Base-by-base conservation (phyloP, 805 yeast species). In the Saccharomyces eubayanus region DNA sequence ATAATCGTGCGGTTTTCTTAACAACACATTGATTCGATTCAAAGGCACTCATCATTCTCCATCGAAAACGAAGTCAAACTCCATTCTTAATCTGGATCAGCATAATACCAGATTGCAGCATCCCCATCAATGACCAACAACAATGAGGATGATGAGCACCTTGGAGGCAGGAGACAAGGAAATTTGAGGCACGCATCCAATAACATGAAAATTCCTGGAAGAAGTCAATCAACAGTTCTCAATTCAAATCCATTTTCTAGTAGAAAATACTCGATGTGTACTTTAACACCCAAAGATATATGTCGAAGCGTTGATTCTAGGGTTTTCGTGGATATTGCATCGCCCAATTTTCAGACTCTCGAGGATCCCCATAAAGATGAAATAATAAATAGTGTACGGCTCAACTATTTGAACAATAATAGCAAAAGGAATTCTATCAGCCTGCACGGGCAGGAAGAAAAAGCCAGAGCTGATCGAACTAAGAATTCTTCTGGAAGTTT, bases 291-390 rank as follows among this genome's bases (percentile, higher is more conserved):
- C 11, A 28, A 14, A 9, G 21, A 28, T 10, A 27, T 46, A 27
- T 46, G 48, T 21, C 48, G 51, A 40, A 61, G 66, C 31, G 50
- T 57, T 36, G 66, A 63, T 31, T 55, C 67, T 41, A 63, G 60
- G 36, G 65, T 63, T 0, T 48, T 67, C 41, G 59, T 70, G 5
- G 65, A 65, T 52, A 51, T 67, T 6, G 61, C 56, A 9, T 64
- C 71, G 1, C 73, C 73, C 6, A 67, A 67, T 51, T 70, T 70
- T 48, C 61, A 59, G 52, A 64, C 65, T 2, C 53, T 52, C 20
- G 58, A 61, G 21, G 60, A 54, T 3, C 54, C 53, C 4, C 64
- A 66, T 12, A 62, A 62, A 20, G 69, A 66, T 9, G 68, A 67
- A 47, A 68, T 69, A 6, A 51, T 66, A 2, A 67, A 65, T 49